phyloP scores from a whole-genome alignment of 345 rosid genomes.

The Pistacia atlantica region DNA sequence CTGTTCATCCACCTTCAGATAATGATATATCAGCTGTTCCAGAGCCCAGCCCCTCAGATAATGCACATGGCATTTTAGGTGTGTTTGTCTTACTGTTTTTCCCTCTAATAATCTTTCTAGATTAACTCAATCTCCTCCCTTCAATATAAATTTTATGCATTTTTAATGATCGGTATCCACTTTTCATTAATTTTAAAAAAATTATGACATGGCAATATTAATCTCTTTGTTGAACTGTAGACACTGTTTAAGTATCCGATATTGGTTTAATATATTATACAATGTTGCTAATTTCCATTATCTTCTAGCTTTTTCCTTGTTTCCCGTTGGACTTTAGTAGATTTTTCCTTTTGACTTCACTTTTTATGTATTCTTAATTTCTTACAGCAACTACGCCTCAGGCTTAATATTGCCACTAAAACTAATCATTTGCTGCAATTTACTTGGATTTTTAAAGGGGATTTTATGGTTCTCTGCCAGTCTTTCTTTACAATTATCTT shows the following conservation, averaged over 20 bases:
- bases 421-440: background rate
- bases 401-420: background rate
- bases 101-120: background rate
- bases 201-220: background rate
- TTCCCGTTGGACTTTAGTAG: background rate
- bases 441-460: background rate
- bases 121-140: conserved; percentile 1
- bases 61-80: conserved; percentile 55
- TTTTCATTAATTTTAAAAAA: background rate
- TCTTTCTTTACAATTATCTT: background rate
- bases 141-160: background rate
- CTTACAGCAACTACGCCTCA: background rate
- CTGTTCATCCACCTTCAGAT: conserved; percentile 32
- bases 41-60: conserved; percentile 48
- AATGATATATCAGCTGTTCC: conserved; percentile 34
- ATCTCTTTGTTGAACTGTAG: background rate
- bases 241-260: background rate
- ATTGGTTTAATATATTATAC: background rate
- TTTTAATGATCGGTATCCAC: background rate
- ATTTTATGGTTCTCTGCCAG: background rate
- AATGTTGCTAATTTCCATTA: background rate
- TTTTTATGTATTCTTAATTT: background rate
- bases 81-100: conserved; percentile 19
- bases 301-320: background rate
- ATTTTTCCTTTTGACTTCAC: background rate